These are phyloP conservation scores for Colletotrichum agaves DNA, from an alignment of 2,329 filamentous ascomycete species.

Conservation along the genomic window DNA sequence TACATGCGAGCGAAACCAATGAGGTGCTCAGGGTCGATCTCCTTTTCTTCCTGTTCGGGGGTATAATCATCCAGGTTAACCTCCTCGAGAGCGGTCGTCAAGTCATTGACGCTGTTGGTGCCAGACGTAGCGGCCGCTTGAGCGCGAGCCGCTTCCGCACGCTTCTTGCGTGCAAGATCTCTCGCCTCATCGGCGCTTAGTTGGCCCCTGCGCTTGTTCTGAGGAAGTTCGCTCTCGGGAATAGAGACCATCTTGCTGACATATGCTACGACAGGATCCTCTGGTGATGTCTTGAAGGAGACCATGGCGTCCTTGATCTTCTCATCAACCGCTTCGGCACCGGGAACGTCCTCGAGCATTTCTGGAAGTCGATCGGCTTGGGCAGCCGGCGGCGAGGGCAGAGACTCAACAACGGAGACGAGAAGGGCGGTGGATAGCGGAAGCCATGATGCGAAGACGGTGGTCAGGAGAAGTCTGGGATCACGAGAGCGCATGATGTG, in stretches of 20 bases:
- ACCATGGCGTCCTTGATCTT: slow-evolving; percentile 83
- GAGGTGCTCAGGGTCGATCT: slow-evolving; percentile 83
- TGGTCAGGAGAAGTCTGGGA: slow-evolving; percentile 82
- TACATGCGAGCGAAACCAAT: slow-evolving; percentile 96
- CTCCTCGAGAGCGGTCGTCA: slow-evolving; percentile 70
- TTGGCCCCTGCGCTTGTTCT: slow-evolving; percentile 82
- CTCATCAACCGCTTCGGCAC: slow-evolving; percentile 74
- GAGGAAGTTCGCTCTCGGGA: slow-evolving; percentile 88
- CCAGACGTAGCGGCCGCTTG: slow-evolving; percentile 67
- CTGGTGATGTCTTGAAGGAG: slow-evolving; percentile 75
- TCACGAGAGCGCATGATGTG: slow-evolving; percentile 88
- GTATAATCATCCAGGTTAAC: slow-evolving; percentile 66
- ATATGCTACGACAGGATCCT: slow-evolving; percentile 88
- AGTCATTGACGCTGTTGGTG: slow-evolving; percentile 61
- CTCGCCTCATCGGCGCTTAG: slow-evolving; percentile 90
- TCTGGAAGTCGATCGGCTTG: slow-evolving; percentile 84
- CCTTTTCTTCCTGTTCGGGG: slow-evolving; percentile 62
- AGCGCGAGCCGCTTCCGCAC: slow-evolving; percentile 85
- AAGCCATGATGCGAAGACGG: slow-evolving; percentile 90
- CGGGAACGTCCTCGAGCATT: slow-evolving; percentile 83
- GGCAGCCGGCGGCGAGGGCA: slow-evolving; percentile 84
- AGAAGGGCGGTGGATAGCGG: slow-evolving; percentile 91
- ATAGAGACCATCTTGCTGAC: slow-evolving; percentile 99
- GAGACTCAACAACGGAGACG: slow-evolving; percentile 91
- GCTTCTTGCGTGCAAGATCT: slow-evolving; percentile 87